Percentiles rank a stretch among this genome's conserved stretches.
These are phyloP conservation scores for Fusarium pininemorale DNA, from an alignment of 2,329 filamentous ascomycete genomes.

Conservation along the genomic window DNA sequence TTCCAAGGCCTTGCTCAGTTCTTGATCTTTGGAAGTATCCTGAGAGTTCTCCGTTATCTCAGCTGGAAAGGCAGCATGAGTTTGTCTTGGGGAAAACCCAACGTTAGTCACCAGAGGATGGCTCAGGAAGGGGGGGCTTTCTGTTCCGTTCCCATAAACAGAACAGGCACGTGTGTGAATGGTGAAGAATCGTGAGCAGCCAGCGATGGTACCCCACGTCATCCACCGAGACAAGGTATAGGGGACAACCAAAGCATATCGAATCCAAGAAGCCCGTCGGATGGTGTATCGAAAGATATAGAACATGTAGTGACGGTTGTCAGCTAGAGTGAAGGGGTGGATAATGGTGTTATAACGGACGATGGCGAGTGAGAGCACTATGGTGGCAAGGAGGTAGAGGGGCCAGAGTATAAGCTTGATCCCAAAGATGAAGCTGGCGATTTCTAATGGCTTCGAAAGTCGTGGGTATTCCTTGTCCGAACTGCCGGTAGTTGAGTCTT, in stretches of 20 bases:
- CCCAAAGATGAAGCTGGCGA: constrained; percentile 37
- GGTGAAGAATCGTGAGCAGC: constrained; percentile 43
- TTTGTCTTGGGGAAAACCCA: constrained; percentile 5
- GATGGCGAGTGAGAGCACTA: constrained; percentile 53
- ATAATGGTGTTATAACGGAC: constrained; percentile 90
- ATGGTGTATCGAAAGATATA: constrained; percentile 92
- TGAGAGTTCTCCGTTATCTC: background rate
- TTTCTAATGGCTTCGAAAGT: constrained; percentile 20
- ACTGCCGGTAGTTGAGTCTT: background rate
- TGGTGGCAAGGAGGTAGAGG: constrained; percentile 48
- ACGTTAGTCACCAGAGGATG: constrained; percentile 42
- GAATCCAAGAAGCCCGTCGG: constrained; percentile 68
- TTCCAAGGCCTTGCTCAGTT: constrained; percentile 29
- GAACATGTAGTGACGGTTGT: constrained; percentile 97
- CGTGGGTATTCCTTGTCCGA: background rate
- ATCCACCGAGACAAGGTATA: constrained; percentile 79
- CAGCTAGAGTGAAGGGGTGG: constrained; percentile 94
- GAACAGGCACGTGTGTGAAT: constrained; percentile 27
- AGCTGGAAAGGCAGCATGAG: constrained; percentile 4
- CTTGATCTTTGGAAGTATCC: background rate
- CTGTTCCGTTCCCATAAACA: background rate
- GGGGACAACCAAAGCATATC: constrained; percentile 72
- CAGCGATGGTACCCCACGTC: constrained; percentile 70
- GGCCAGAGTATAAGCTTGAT: constrained; percentile 50
- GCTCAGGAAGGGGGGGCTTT: constrained; percentile 38